Evolutionary conservation across 805 yeast species (phyloP).

Genomic region (Pichia pseudocactophila): DNA sequence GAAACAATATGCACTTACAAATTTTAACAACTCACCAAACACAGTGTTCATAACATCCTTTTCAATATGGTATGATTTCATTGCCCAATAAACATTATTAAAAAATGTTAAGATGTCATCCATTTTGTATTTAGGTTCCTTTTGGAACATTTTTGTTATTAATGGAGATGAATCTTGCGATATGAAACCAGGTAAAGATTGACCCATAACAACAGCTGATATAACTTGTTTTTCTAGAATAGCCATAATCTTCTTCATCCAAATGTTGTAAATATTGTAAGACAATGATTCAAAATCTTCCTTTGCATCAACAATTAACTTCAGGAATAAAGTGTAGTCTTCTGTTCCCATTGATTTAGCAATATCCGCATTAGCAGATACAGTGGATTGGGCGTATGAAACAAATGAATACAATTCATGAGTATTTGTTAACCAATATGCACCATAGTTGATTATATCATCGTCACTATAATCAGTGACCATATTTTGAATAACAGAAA

Average conservation of each 20-base stretch:
- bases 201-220: constrained; percentile 91
- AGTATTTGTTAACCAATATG: constrained; percentile 95
- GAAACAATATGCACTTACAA: constrained; percentile 89
- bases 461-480: constrained; percentile 77
- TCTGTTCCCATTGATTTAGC: constrained; percentile 79
- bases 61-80: constrained; percentile 86
- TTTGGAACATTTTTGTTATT: constrained; percentile 71
- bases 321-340: constrained; percentile 84
- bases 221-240: constrained; percentile 84
- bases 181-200: constrained; percentile 91
- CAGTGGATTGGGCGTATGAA: constrained; percentile 87
- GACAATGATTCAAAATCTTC: constrained; percentile 91
- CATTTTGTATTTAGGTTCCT: constrained; percentile 73
- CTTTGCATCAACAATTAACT: constrained; percentile 81
- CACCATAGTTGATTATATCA: constrained; percentile 83
- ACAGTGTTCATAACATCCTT: constrained; percentile 77
- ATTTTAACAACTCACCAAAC: constrained; percentile 69
- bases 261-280: constrained; percentile 88
- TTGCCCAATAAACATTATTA: constrained; percentile 85
- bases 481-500: constrained; percentile 76
- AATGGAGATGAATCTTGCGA: constrained; percentile 78
- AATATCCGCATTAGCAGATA: constrained; percentile 71
- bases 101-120: constrained; percentile 86
- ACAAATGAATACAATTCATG: constrained; percentile 94
- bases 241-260: constrained; percentile 94